Evolutionary conservation across 768 basidiomycete species (phyloP), one percentile per base, ranked within the genome.

Genomic region (Kwoniella sp.): DNA sequence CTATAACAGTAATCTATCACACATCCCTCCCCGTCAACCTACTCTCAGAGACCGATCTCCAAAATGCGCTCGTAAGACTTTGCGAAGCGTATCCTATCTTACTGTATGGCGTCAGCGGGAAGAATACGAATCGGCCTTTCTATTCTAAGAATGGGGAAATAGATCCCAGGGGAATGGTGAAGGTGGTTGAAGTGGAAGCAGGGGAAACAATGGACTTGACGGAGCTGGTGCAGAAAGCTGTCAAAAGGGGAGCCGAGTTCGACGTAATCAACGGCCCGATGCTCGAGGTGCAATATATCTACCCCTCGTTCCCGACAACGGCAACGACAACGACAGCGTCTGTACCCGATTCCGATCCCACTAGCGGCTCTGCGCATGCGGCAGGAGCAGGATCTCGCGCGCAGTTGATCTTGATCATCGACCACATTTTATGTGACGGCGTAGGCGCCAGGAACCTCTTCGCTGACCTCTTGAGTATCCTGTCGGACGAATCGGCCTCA

Each of bases 1-100:
- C 60, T 8, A 62, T 62, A 7, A 62, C 53, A 4, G 60, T 62
- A 2, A 46, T 62, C 47, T 62, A 54, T 21, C 60, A 62, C 60
- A 51, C 60, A 2, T 47, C 53, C 3, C 22, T 62, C 2, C 60
- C 60, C 19, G 50, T 49, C 12, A 44, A 25, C 30, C 2, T 33
- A 9, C n/a, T 62, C 7, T 13, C 60, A 5, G 13, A 47, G 37
- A 22, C 24, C 17, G 52, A 62, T 17, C 29, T 54, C 24, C 21
- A 22, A 33, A 21, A 48, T 22, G 60, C 53, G 4, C 40, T 44
- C 10, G 26, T 12, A 21, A 21, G 25, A 24, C 25, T 55, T 0
- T 24, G 37, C 47, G 19, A 54, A 25, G 25, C 26, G 17, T 62
- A 62, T 30, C 60, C 60, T 3, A 47, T 62, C 13, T 27, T 62